Conservation (phyloP, 345 rosid species). For the Dipteronia dyeriana region DNA sequence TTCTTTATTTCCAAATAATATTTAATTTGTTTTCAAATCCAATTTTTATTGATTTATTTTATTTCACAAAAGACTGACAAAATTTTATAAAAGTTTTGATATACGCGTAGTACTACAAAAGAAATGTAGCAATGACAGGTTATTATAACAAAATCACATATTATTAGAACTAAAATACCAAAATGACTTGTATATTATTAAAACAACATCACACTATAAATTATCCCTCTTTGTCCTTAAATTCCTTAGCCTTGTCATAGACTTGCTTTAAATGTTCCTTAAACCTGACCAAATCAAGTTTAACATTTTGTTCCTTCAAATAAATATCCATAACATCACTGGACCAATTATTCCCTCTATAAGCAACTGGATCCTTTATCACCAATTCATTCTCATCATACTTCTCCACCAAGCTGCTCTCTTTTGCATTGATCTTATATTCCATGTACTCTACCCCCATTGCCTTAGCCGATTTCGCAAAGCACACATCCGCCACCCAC, state of each 20-base stretch:
- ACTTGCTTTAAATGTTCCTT: constrained; percentile 40
- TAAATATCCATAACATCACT: constrained; percentile 47
- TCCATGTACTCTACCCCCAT: constrained; percentile 49
- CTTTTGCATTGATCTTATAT: constrained; percentile 37
- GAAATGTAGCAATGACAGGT: too few species aligned
- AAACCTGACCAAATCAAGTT: constrained; percentile 44
- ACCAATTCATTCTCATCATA: constrained; percentile 41
- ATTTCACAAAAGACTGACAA: too few species aligned
- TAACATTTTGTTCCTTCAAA: constrained; percentile 60
- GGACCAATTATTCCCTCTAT: constrained; percentile 42
- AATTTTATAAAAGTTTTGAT: too few species aligned
- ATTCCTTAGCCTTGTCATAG: constrained; percentile 39
- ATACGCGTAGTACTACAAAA: too few species aligned
- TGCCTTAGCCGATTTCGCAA: constrained; percentile 38
- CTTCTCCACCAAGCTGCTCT: constrained; percentile 53
- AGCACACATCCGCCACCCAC: constrained; percentile 47
- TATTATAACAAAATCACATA: too few species aligned
- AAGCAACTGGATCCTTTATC: constrained; percentile 45
- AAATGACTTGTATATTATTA: too few species aligned
- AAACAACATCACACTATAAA: too few species aligned
- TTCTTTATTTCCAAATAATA: too few species aligned
- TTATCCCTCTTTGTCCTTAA: constrained; percentile 38
- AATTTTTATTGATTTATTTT: too few species aligned
- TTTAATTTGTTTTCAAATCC: too few species aligned
- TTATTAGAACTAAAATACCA: too few species aligned